phyloP scores from a whole-genome alignment of 345 rosid genomes.

The Eutrema heterophyllum region DNA sequence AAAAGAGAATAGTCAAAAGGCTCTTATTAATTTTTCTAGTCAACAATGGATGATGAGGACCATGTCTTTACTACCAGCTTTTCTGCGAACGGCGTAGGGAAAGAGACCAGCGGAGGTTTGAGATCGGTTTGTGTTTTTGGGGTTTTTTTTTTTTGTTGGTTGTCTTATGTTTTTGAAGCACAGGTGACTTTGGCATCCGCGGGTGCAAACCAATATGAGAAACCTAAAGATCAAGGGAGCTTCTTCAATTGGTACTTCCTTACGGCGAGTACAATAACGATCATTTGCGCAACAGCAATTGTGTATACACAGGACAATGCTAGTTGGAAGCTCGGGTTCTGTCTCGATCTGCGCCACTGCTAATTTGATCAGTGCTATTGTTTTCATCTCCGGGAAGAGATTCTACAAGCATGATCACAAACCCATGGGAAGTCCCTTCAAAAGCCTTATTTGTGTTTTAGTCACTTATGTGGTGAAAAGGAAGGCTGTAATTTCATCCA shows the following conservation, averaged over 20 bases:
- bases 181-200: conserved; percentile 26
- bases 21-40: no score
- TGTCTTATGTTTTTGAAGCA: no score
- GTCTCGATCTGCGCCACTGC: conserved; percentile 23
- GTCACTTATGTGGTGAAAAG: conserved; percentile 38
- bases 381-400: conserved; percentile 37
- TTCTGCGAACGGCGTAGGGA: no score
- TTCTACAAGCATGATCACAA: conserved; percentile 29
- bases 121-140: no score
- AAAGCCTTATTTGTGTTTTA: conserved; percentile 37
- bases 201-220: conserved; percentile 44
- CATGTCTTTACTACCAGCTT: no score
- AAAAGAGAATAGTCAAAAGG: no score
- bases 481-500: conserved; percentile 24
- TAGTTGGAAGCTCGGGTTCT: conserved; percentile 47
- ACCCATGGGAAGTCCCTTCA: conserved; percentile 47
- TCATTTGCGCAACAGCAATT: conserved; percentile 28
- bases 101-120: no score
- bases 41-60: no score
- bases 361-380: conserved; percentile 26
- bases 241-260: conserved; percentile 55
- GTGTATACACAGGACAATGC: conserved; percentile 43
- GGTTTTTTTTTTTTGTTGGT: no score
- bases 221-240: conserved; percentile 26
- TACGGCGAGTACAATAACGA: background rate